These are phyloP conservation scores for Globisporangium cederbergense DNA, from an alignment of 352 stramenopile species.

Conservation along the genomic window DNA sequence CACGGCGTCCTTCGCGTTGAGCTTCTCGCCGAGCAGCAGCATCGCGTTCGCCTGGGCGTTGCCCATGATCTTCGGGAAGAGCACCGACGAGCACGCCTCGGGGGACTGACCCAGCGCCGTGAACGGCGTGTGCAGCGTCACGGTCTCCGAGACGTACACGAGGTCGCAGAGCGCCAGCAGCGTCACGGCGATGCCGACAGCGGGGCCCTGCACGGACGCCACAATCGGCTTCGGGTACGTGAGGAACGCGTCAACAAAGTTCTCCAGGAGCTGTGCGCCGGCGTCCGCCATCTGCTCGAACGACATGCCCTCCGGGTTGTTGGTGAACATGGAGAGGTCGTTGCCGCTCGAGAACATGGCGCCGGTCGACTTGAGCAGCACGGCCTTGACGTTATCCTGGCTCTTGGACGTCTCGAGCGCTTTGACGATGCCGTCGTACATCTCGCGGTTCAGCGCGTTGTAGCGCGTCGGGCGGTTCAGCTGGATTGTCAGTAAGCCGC, in stretches of 20 bases:
- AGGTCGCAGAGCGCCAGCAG: constrained; percentile 88
- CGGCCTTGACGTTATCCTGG: constrained; percentile 71
- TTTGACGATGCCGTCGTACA: constrained; percentile 80
- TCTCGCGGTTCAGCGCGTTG: constrained; percentile 84
- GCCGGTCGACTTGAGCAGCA: constrained; percentile 85
- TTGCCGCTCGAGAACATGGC: constrained; percentile 90
- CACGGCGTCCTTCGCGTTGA: constrained; percentile 59
- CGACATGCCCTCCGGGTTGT: constrained; percentile 41
- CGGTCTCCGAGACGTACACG: constrained; percentile 82
- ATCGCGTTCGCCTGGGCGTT: constrained; percentile 79
- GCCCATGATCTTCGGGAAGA: constrained; percentile 86
- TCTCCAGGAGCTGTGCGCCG: constrained; percentile 47
- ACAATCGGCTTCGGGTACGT: constrained; percentile 90
- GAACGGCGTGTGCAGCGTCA: constrained; percentile 92
- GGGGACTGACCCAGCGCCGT: constrained; percentile 86
- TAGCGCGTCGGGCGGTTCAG: constrained; percentile 79
- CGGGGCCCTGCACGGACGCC: constrained; percentile 87
- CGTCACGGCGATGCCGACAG: constrained; percentile 88
- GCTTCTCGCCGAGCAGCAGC: constrained; percentile 83
- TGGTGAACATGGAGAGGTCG: constrained; percentile 80
- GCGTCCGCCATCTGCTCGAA: constrained; percentile 62
- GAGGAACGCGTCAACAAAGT: constrained; percentile 76
- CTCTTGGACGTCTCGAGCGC: constrained; percentile 56
- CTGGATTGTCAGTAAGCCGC: constrained; percentile 69
- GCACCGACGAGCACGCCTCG: constrained; percentile 87